Evolutionary conservation across 768 basidiomycete species (phyloP).

Genomic region (Chalciporus sphaerocephalus): DNA sequence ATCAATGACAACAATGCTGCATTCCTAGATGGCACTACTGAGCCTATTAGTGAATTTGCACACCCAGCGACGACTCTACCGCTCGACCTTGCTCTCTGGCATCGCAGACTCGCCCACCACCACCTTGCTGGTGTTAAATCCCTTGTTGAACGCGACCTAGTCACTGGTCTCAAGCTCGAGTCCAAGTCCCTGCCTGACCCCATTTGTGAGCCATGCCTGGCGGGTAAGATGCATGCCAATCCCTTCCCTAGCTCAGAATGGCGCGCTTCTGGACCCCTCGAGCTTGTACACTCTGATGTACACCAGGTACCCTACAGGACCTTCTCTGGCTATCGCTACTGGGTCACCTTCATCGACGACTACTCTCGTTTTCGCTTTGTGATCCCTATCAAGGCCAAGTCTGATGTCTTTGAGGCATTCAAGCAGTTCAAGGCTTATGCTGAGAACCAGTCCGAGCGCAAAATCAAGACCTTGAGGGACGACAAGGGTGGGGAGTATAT

Average conservation of each 20-base stretch:
- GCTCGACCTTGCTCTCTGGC: constrained; percentile 19
- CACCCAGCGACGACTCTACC: constrained; percentile 3
- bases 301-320: constrained; percentile 8
- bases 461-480: constrained; percentile 18
- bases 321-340: constrained; percentile 7
- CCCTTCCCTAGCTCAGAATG: constrained; percentile 14
- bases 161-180: constrained; percentile 12
- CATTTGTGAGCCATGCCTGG: constrained; percentile 17
- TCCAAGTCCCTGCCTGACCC: constrained; percentile 7
- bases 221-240: constrained; percentile 19
- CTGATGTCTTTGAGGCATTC: constrained; percentile 22
- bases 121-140: constrained; percentile 6
- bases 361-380: constrained; percentile 16
- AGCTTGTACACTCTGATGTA: constrained; percentile 23
- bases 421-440: constrained; percentile 28
- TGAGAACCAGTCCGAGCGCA: constrained; percentile 21
- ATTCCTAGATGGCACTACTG: constrained; percentile 18
- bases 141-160: constrained; percentile 8
- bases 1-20: constrained; percentile 15
- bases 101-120: constrained; percentile 21
- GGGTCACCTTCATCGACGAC: constrained; percentile 11
- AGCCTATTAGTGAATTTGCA: constrained; percentile 2
- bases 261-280: constrained; percentile 4
- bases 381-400: constrained; percentile 17
- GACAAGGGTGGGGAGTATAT: constrained; percentile 33